phyloP scores from a whole-genome alignment of 306 rosid genomes.

The Cotoneaster glaucophyllus region DNA sequence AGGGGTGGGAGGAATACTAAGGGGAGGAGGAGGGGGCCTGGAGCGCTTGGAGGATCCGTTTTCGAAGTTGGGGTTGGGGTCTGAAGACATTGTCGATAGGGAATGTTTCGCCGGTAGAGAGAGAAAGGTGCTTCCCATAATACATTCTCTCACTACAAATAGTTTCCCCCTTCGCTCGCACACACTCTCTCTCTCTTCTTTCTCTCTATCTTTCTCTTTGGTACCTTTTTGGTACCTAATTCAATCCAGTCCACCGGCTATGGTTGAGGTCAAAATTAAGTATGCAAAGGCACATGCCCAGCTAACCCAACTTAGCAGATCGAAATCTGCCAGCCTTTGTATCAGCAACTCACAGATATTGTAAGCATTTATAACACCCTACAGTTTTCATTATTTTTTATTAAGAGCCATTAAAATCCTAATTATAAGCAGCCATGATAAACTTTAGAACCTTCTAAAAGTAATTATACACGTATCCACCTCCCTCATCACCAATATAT shows the following conservation, averaged over 20 bases:
- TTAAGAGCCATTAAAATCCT: background rate
- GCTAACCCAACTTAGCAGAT: background rate
- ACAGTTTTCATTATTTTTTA: background rate
- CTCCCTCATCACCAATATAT: background rate
- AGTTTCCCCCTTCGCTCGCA: background rate
- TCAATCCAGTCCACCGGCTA: background rate
- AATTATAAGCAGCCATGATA: background rate
- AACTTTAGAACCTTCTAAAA: background rate
- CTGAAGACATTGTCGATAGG: conserved; percentile 13
- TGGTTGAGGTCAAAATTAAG: background rate
- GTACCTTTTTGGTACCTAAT: background rate
- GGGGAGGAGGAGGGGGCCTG: conserved; percentile 40
- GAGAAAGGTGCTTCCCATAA: conserved; percentile 66
- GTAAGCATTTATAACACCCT: background rate
- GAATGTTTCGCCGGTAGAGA: conserved; percentile 65
- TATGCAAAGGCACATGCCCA: background rate
- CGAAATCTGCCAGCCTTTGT: background rate
- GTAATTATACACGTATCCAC: background rate
- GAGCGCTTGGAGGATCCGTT: conserved; percentile 61
- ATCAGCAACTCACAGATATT: background rate
- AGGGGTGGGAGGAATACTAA: conserved; percentile 49
- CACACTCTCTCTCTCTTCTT: background rate
- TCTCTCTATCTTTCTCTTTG: too few species aligned
- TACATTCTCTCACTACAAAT: background rate
- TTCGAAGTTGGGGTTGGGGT: conserved; percentile 35